Conservation (phyloP, 192 early-diverging fungal species). For the Backusella morwellensis region DNA sequence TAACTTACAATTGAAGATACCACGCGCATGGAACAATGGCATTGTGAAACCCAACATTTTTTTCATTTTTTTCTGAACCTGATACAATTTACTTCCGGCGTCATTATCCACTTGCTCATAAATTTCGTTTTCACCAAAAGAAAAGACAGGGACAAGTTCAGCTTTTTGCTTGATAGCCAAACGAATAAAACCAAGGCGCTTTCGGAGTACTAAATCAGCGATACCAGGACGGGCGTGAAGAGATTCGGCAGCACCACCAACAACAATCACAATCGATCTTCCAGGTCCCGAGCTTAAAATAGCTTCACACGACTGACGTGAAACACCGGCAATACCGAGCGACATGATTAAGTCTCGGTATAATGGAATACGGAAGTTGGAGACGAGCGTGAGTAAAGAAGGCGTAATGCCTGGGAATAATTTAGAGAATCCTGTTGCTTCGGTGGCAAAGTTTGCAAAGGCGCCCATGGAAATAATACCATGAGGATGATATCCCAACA, state of each 20-base stretch:
- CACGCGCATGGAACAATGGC: constrained; percentile 81
- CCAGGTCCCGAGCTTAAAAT: constrained; percentile 72
- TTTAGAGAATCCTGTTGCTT: constrained; percentile 71
- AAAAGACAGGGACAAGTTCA: constrained; percentile 82
- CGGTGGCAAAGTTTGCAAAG: constrained; percentile 78
- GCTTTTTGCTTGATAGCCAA: constrained; percentile 79
- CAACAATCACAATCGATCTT: constrained; percentile 76
- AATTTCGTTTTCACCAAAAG: constrained; percentile 93
- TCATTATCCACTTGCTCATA: constrained; percentile 77
- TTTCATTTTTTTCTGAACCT: constrained; percentile 74
- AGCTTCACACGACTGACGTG: constrained; percentile 69
- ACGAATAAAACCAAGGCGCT: constrained; percentile 87
- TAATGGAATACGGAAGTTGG: constrained; percentile 84
- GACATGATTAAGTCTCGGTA: constrained; percentile 83
- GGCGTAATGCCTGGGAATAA: constrained; percentile 79
- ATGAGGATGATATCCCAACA: constrained; percentile 94
- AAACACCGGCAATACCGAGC: constrained; percentile 76
- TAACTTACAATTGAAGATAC: constrained; percentile 81
- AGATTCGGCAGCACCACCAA: constrained; percentile 90
- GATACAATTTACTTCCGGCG: constrained; percentile 60
- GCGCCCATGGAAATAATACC: constrained; percentile 86
- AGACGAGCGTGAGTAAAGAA: constrained; percentile 76
- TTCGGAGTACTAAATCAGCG: constrained; percentile 71
- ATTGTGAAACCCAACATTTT: constrained; percentile 68
- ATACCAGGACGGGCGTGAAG: constrained; percentile 63